Evolutionary conservation across 257 asterid species (phyloP).

Genomic region (Lantana camara): DNA sequence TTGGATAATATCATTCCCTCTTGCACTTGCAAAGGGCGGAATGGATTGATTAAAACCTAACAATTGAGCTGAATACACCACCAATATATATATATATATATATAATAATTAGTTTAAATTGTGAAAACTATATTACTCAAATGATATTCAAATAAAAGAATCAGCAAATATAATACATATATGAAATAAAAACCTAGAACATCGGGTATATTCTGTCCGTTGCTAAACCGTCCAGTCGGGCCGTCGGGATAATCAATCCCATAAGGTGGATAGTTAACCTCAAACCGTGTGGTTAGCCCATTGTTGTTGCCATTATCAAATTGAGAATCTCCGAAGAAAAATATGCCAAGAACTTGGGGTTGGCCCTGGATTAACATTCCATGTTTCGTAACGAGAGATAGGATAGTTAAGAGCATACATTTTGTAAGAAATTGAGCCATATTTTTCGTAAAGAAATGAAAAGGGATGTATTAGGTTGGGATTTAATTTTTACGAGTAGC

Average conservation of each 20-base stretch:
- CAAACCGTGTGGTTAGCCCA: slow-evolving; percentile 34
- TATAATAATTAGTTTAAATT: background rate
- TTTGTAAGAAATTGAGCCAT: slow-evolving; percentile 17
- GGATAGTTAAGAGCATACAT: slow-evolving; percentile 4
- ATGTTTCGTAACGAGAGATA: slow-evolving; percentile 13
- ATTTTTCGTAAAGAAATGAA: background rate
- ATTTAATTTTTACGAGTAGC: background rate
- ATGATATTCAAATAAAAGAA: background rate
- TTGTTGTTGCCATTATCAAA: slow-evolving; percentile 72
- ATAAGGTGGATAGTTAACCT: slow-evolving; percentile 55
- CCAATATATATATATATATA: too few species aligned
- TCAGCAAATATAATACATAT: too few species aligned
- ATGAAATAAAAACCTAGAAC: slow-evolving; percentile 33
- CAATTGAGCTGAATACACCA: slow-evolving; percentile 30
- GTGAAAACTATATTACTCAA: too few species aligned
- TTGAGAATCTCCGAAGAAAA: slow-evolving; percentile 52
- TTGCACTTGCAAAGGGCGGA: slow-evolving; percentile 46
- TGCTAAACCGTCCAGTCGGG: slow-evolving; percentile 58
- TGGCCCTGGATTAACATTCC: slow-evolving; percentile 15
- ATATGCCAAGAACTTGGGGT: slow-evolving; percentile 52
- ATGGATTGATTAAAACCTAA: slow-evolving; percentile 43
- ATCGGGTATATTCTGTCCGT: slow-evolving; percentile 41
- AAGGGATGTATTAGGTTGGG: background rate
- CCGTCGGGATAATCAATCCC: slow-evolving; percentile 58
- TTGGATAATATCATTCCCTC: slow-evolving; percentile 24